phyloP scores from a whole-genome alignment of 2,329 filamentous ascomycete species.

The Didymella sp. region DNA sequence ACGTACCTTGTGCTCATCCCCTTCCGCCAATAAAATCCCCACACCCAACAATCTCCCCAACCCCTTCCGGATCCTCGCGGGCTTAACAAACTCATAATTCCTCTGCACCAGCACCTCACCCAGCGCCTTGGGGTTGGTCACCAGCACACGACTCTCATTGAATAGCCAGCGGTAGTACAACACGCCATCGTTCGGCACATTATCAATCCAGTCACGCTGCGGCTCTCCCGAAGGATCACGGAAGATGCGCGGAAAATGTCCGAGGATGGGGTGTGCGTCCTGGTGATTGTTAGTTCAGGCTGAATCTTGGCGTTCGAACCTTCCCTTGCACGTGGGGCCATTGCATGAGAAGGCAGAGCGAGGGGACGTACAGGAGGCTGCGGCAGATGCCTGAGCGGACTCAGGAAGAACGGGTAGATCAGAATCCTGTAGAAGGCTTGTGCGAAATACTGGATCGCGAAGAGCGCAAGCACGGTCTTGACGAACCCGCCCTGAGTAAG shows the following conservation, averaged over 20 bases:
- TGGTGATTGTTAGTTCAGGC: neutral
- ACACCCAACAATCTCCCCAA: slow-evolving; percentile 71
- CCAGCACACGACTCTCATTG: slow-evolving; percentile 54
- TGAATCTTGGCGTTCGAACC: no score
- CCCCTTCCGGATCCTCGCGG: slow-evolving; percentile 54
- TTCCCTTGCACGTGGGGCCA: no score
- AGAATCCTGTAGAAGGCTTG: slow-evolving; percentile 54
- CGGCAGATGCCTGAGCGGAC: slow-evolving; percentile 65
- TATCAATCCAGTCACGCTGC: slow-evolving; percentile 59
- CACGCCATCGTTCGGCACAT: slow-evolving; percentile 62
- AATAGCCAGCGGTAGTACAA: slow-evolving; percentile 60
- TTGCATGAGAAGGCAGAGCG: no score
- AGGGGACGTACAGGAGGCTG: slow-evolving; percentile 53
- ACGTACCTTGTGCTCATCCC: slow-evolving; percentile 80
- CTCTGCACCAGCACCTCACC: slow-evolving; percentile 59
- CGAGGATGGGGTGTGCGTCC: slow-evolving; percentile 45
- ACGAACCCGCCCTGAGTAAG: slow-evolving; percentile 43
- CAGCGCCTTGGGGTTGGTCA: slow-evolving; percentile 57
- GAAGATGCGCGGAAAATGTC: slow-evolving; percentile 54
- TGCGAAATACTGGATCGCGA: slow-evolving; percentile 45
- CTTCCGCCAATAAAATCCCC: slow-evolving; percentile 81
- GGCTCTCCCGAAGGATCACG: slow-evolving; percentile 54
- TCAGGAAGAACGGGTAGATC: slow-evolving; percentile 66
- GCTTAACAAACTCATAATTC: slow-evolving; percentile 61
- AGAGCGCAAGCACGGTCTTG: slow-evolving; percentile 53